These are phyloP conservation scores for Breynia disticha DNA, from an alignment of 441 rosid species.

Conservation along the genomic window DNA sequence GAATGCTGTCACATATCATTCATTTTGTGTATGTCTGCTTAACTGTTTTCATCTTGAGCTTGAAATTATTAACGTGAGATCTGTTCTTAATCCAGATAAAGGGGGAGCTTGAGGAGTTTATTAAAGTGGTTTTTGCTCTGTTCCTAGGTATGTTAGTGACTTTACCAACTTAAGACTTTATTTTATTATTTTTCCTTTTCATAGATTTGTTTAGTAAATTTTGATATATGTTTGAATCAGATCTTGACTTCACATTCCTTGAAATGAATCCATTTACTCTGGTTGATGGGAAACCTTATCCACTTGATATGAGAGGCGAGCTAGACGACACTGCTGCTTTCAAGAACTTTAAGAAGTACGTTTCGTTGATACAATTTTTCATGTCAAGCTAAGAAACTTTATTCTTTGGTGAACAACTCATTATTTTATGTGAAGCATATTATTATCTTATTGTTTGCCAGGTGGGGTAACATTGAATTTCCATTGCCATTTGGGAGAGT, in stretches of 20 bases:
- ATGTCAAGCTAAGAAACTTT: no score
- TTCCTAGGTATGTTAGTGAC: constrained; percentile 51
- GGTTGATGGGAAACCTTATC: constrained; percentile 88
- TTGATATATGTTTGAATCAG: constrained; percentile 25
- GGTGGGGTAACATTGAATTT: constrained; percentile 86
- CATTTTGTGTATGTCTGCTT: no score
- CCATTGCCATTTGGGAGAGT: constrained; percentile 97
- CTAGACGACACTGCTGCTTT: constrained; percentile 91
- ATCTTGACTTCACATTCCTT: constrained; percentile 91
- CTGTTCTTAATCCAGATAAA: constrained; percentile 41
- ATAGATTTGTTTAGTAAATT: constrained; percentile 8
- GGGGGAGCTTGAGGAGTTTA: constrained; percentile 62
- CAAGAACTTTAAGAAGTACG: constrained; percentile 92
- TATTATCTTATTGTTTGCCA: constrained; percentile 17
- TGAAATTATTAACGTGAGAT: constrained; percentile 3
- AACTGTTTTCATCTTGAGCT: neutral
- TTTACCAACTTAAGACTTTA: neutral
- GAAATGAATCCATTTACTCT: constrained; percentile 97
- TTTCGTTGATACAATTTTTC: neutral
- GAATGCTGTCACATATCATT: neutral
- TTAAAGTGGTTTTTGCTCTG: constrained; percentile 55
- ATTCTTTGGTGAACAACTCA: neutral
- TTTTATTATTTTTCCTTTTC: neutral
- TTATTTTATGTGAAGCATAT: neutral
- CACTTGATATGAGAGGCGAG: constrained; percentile 97